Percentiles rank a stretch among this genome's conserved stretches.
phyloP scores from a whole-genome alignment of 306 rosid genomes.

The Coriaria nepalensis region DNA sequence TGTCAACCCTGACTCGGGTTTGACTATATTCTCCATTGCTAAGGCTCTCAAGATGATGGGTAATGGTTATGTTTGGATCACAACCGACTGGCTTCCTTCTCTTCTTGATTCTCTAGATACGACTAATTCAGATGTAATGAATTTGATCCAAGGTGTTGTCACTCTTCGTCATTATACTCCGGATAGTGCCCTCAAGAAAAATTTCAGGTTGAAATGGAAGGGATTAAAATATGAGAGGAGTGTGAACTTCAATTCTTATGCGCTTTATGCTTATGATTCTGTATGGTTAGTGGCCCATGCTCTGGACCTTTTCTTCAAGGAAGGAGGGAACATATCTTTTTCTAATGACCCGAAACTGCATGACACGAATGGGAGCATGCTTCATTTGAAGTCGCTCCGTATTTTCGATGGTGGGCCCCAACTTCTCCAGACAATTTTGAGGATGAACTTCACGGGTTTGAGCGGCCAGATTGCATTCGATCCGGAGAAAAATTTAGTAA shows the following conservation, averaged over 20 bases:
- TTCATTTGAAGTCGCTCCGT: slow-evolving; percentile 48
- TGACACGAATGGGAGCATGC: slow-evolving; percentile 36
- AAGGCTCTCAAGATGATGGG: slow-evolving; percentile 49
- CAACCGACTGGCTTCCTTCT: slow-evolving; percentile 91
- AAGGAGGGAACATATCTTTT: slow-evolving; percentile 64
- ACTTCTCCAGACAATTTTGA: slow-evolving; percentile 39
- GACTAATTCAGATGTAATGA: slow-evolving; percentile 29
- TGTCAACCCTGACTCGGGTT: slow-evolving; percentile 83
- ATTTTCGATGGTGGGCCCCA: slow-evolving; percentile 49
- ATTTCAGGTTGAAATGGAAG: slow-evolving; percentile 30
- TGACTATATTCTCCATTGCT: slow-evolving; percentile 41
- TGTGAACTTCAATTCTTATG: slow-evolving; percentile 54
- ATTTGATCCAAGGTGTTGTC: slow-evolving; percentile 59
- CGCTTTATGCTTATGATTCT: slow-evolving; percentile 78
- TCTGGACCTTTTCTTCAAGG: slow-evolving; percentile 37
- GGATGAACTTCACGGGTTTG: slow-evolving; percentile 49
- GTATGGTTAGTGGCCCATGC: slow-evolving; percentile 82
- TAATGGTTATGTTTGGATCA: slow-evolving; percentile 68
- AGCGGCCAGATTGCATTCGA: slow-evolving; percentile 64
- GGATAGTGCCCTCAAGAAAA: slow-evolving; percentile 37
- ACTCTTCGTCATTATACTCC: slow-evolving; percentile 73
- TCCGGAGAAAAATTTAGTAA: slow-evolving; percentile 34
- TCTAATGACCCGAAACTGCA: slow-evolving; percentile 51
- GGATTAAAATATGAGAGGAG: slow-evolving; percentile 25
- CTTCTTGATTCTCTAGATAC: slow-evolving; percentile 38